Evolutionary conservation across 164 flowering plant species (phyloP), one percentile per base, ranked within the genome.

Genomic region (Magnolia kwangsiensis): DNA sequence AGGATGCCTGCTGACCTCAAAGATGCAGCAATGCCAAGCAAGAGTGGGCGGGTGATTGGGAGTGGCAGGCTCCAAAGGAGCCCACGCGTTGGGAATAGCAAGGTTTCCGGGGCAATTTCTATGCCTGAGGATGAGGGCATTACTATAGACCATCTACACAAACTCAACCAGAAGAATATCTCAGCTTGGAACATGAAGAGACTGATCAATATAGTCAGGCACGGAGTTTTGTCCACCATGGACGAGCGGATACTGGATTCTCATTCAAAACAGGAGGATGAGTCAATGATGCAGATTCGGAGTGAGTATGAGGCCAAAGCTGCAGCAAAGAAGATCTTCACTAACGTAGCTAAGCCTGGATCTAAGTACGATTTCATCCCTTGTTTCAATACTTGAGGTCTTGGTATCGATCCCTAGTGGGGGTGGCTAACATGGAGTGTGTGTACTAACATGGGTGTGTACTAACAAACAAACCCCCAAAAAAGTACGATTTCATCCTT

Each of bases 181-280:
- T 87, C 95, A 7, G 91, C 92, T 77, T 89, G 92, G 95, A 88
- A 84, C 66, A 89, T 91, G 95, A 91, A 84, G 78, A 85, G 89
- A 75, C 73, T 91, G 87, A 81, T 88, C 69, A 84, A 86, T 63
- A 86, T 86, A 7, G 83, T 88, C 11, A 82, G 92, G 31, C 83
- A 83, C 55, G 89, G 90, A 14, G 75, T 76, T 10, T 31, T 89
- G 49, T 79, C 89, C 1, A 75, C 78, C 2, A 73, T 91, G 78
- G 89, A 89, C 70, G 92, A 90, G 75, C 82, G 76, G 63, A 72
- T 87, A 71, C 82, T 77, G 19, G 74, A 77, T 64, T 68, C 85
- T 10, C 70, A 71, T 18, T 2, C 61, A 2, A 55, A 55, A 11
- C 20, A 50, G 13, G 86, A 76, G 18, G 90, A 89, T 58, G 91